These are phyloP conservation scores for Metarhizium anisopliae DNA, from an alignment of 2,329 filamentous ascomycete genomes.

Conservation along the genomic window DNA sequence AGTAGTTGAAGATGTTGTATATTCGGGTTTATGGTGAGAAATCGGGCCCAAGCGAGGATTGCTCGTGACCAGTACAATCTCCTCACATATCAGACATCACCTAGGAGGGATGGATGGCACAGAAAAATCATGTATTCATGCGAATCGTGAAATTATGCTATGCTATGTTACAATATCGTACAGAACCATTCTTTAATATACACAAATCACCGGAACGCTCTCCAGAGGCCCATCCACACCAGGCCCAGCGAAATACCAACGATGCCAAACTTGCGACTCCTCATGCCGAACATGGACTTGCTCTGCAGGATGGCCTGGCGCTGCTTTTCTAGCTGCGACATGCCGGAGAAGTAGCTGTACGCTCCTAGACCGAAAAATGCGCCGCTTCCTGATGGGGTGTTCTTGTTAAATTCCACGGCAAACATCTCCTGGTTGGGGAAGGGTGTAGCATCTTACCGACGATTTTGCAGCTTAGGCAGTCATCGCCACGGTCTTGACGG, in stretches of 20 bases:
- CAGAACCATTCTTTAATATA: neutral
- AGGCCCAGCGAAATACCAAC: slow-evolving; percentile 58
- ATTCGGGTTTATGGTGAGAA: too few relatives aligned
- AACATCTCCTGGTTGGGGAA: neutral
- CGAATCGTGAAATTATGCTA: neutral
- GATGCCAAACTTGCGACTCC: slow-evolving; percentile 59
- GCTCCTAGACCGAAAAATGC: slow-evolving; percentile 67
- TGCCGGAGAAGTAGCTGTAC: slow-evolving; percentile 71
- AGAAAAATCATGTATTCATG: too few relatives aligned
- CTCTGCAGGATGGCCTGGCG: slow-evolving; percentile 57
- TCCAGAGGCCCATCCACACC: slow-evolving; percentile 62
- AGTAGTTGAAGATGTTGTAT: neutral
- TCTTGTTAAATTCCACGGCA: neutral
- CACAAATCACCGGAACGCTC: slow-evolving; percentile 45
- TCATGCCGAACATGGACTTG: slow-evolving; percentile 63
- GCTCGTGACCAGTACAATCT: too few relatives aligned
- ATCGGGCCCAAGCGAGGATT: too few relatives aligned
- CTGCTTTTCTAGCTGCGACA: slow-evolving; percentile 60
- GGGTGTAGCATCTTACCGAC: slow-evolving; percentile 42
- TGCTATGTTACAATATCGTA: neutral
- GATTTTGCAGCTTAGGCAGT: slow-evolving; percentile 64
- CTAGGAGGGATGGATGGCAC: too few relatives aligned
- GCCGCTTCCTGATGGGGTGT: slow-evolving; percentile 48
- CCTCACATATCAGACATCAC: too few relatives aligned
- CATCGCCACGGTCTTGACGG: slow-evolving; percentile 46